phyloP scores from a whole-genome alignment of 106 monocot genomes.

The Dioscorea alata region DNA sequence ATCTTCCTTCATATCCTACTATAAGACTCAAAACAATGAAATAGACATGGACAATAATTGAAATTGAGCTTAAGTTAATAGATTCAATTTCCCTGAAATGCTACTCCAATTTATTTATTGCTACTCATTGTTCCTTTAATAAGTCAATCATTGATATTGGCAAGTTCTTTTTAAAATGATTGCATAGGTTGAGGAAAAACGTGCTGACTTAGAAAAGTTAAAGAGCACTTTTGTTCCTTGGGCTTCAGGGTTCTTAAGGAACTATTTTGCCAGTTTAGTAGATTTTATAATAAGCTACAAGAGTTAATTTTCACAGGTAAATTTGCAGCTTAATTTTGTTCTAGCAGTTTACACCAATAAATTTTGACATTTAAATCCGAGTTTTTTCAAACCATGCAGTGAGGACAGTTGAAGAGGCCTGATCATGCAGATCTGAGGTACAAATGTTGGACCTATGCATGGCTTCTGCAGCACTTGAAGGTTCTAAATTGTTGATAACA shows the following conservation, averaged over 20 bases:
- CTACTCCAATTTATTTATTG: too few species aligned
- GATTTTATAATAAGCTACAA: conserved; percentile 99
- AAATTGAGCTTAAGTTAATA: too few species aligned
- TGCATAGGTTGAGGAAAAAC: conserved; percentile 79
- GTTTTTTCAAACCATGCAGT: conserved; percentile 23
- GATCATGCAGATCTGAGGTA: conserved; percentile 98
- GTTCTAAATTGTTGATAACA: conserved; percentile 23
- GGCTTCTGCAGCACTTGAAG: conserved; percentile 96
- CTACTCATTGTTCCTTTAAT: too few species aligned
- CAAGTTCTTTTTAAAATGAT: background rate
- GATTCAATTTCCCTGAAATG: background rate
- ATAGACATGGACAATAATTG: too few species aligned
- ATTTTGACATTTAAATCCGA: too few species aligned
- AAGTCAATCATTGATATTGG: too few species aligned
- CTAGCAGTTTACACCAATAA: too few species aligned
- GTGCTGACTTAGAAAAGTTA: conserved; percentile 78
- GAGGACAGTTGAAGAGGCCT: conserved; percentile 97
- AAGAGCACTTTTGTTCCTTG: conserved; percentile 82
- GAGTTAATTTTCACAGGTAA: conserved; percentile 98
- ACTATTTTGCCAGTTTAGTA: conserved; percentile 95
- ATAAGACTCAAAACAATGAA: too few species aligned
- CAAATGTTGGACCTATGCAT: conserved; percentile 94
- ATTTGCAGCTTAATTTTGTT: conserved; percentile 4
- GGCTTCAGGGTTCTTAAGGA: conserved; percentile 87
- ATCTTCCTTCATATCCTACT: too few species aligned